Conservation (phyloP, 257 asterid genomes). For the Lithospermum erythrorhizon region DNA sequence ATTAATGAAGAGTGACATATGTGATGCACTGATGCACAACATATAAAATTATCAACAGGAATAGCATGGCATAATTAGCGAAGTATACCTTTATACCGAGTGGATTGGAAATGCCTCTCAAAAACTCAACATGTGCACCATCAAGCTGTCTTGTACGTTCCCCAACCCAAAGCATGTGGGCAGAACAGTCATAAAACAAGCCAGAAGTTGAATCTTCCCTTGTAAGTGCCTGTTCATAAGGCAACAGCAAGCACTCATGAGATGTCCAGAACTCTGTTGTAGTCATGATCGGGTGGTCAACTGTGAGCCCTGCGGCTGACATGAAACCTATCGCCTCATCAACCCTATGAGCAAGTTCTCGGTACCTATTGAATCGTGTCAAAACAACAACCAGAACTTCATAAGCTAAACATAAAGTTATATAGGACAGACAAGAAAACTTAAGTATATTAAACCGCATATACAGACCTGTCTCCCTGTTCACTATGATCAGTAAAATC, state of each 20-base stretch:
- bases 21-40: no score
- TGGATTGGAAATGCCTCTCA: constrained; percentile 66
- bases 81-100: constrained; percentile 56
- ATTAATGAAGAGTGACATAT: background rate
- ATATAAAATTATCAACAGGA: background rate
- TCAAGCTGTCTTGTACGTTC: constrained; percentile 71
- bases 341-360: constrained; percentile 63
- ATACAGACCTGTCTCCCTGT: constrained; percentile 59
- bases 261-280: constrained; percentile 75
- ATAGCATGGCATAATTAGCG: background rate
- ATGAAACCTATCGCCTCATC: constrained; percentile 77
- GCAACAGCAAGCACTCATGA: constrained; percentile 61
- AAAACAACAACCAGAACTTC: constrained; percentile 3
- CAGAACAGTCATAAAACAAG: constrained; percentile 61
- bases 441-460: background rate
- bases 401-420: background rate
- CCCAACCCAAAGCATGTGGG: constrained; percentile 83
- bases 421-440: background rate
- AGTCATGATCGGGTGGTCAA: constrained; percentile 56
- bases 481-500: constrained; percentile 64
- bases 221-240: constrained; percentile 68
- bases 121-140: constrained; percentile 67
- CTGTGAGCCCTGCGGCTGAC: constrained; percentile 58
- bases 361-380: constrained; percentile 32
- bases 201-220: constrained; percentile 75